A percentile compares a stretch with the other conserved stretches of the same genome.
phyloP scores from a whole-genome alignment of 2,329 filamentous ascomycete genomes.

The Trichoderma breve region DNA sequence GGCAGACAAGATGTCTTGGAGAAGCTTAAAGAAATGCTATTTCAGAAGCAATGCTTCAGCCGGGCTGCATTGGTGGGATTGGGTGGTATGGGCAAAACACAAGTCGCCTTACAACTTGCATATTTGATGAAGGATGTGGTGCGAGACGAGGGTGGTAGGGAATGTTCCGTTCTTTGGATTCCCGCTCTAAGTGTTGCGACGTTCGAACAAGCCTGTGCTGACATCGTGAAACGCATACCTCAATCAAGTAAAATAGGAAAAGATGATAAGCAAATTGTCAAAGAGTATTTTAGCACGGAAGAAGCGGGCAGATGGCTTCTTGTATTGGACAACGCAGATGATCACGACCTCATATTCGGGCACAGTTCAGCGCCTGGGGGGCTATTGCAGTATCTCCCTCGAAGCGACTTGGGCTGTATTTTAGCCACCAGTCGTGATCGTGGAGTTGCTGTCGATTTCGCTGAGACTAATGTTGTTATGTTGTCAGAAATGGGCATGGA shows the following conservation, averaged over 20 bases:
- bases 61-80: slow-evolving; percentile 34
- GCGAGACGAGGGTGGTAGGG: slow-evolving; percentile 28
- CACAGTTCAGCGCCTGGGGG: slow-evolving; percentile 16
- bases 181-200: slow-evolving; percentile 37
- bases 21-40: slow-evolving; percentile 19
- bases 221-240: slow-evolving; percentile 30
- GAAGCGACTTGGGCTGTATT: slow-evolving; percentile 30
- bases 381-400: slow-evolving; percentile 32
- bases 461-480: slow-evolving; percentile 27
- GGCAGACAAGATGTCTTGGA: slow-evolving; percentile 24
- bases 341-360: slow-evolving; percentile 30
- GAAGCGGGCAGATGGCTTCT: slow-evolving; percentile 26
- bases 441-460: slow-evolving; percentile 31
- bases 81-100: slow-evolving; percentile 41
- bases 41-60: slow-evolving; percentile 26
- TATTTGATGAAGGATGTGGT: slow-evolving; percentile 38
- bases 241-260: slow-evolving; percentile 32
- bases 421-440: slow-evolving; percentile 37
- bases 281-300: slow-evolving; percentile 31
- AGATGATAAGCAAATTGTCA: slow-evolving; percentile 61
- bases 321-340: slow-evolving; percentile 38
- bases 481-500: slow-evolving; percentile 31
- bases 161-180: slow-evolving; percentile 45
- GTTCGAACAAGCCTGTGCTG: slow-evolving; percentile 36
- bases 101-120: slow-evolving; percentile 39